Percentiles rank a stretch among this genome's conserved stretches.
Evolutionary conservation across 805 yeast genomes (phyloP).

Genomic region (Maudiozyma pseudohumilis): DNA sequence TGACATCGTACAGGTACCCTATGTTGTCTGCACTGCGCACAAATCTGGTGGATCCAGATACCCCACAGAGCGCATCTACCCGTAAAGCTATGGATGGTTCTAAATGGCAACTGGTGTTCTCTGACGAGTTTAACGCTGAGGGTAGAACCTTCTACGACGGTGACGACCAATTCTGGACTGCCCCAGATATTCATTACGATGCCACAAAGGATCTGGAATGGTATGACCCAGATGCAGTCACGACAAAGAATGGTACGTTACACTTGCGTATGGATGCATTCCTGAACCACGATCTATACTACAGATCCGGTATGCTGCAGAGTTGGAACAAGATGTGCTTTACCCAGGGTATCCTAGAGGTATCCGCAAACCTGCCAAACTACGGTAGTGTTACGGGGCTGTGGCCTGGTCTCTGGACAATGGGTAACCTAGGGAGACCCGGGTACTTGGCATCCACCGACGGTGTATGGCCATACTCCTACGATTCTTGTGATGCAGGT

Average conservation of each 20-base stretch:
- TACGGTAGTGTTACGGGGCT: conserved; percentile 69
- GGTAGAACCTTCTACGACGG: conserved; percentile 87
- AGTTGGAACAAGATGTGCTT: conserved; percentile 88
- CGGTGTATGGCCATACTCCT: conserved; percentile 93
- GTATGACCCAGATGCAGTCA: conserved; percentile 87
- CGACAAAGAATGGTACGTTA: conserved; percentile 66
- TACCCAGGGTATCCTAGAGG: conserved; percentile 72
- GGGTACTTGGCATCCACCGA: conserved; percentile 82
- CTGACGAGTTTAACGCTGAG: conserved; percentile 83
- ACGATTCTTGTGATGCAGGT: conserved; percentile 84
- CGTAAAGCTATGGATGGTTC: conserved; percentile 52
- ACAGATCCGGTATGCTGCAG: conserved; percentile 87
- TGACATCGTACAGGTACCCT: conserved; percentile 44
- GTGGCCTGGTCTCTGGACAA: conserved; percentile 96
- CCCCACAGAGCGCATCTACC: conserved; percentile 41
- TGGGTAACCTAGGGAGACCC: conserved; percentile 89
- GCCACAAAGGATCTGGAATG: conserved; percentile 89
- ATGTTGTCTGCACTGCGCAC: conserved; percentile 43
- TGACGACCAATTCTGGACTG: conserved; percentile 88
- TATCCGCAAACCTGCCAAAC: conserved; percentile 70
- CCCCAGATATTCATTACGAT: conserved; percentile 71
- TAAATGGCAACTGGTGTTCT: conserved; percentile 67
- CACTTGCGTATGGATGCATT: conserved; percentile 69
- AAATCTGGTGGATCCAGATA: conserved; percentile 49
- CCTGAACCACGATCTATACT: conserved; percentile 65